phyloP scores from a whole-genome alignment of 768 basidiomycete species.

The Suillus weaverae region DNA sequence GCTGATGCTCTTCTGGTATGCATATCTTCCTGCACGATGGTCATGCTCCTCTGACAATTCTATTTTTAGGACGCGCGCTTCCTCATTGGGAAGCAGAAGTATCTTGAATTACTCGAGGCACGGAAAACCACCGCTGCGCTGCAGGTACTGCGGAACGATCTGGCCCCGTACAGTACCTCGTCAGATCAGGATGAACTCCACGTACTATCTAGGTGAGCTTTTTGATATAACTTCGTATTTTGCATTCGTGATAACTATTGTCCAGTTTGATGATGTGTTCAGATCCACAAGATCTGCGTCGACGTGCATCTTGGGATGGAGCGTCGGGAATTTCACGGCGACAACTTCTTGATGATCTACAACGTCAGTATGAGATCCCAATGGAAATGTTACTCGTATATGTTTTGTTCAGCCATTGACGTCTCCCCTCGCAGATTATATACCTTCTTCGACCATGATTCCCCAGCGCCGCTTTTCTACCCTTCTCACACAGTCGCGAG shows the following conservation, averaged over 20 bases:
- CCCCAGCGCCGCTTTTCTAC: conserved; percentile 85
- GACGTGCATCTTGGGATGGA: conserved; percentile 87
- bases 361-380: conserved; percentile 53
- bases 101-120: conserved; percentile 86
- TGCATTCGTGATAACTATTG: conserved; percentile 17
- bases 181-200: conserved; percentile 82
- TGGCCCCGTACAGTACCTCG: conserved; percentile 80
- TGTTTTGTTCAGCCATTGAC: not conserved
- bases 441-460: conserved; percentile 91
- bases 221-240: conserved; percentile 13
- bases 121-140: conserved; percentile 80
- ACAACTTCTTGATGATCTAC: conserved; percentile 73
- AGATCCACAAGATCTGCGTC: conserved; percentile 77
- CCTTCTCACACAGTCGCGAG: conserved; percentile 81
- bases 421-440: conserved; percentile 58
- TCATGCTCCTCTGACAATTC: conserved; percentile 19
- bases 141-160: conserved; percentile 81
- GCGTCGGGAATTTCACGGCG: conserved; percentile 76
- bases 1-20: conserved; percentile 68
- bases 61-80: conserved; percentile 72
- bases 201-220: conserved; percentile 76
- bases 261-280: conserved; percentile 90
- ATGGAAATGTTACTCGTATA: not conserved
- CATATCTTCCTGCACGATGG: conserved; percentile 24
- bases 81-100: conserved; percentile 93